Evolutionary conservation across 768 basidiomycete genomes (phyloP).

Genomic region (Russula sp.): DNA sequence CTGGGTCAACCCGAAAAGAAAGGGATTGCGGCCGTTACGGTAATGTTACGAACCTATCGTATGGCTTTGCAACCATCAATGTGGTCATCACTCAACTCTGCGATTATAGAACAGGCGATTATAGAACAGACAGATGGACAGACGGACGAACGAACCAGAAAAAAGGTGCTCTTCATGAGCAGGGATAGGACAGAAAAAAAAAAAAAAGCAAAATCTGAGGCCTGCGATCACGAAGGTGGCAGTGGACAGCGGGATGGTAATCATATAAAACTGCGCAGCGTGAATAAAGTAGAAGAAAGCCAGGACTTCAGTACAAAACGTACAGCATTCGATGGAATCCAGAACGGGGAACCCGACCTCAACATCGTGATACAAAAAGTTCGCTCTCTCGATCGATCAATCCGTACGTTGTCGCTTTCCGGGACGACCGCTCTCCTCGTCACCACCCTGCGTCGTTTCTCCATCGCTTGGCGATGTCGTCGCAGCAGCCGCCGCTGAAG

Average conservation of each 20-base stretch:
- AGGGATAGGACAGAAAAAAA: neutral
- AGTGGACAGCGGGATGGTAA: neutral
- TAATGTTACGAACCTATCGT: too few relatives aligned
- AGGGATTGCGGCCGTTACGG: too few relatives aligned
- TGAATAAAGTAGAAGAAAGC: neutral
- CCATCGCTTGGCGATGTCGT: constrained; percentile 21
- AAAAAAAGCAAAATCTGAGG: neutral
- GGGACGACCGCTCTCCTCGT: constrained; percentile 31
- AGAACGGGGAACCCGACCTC: neutral
- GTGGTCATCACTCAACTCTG: neutral
- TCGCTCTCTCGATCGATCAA: constrained; percentile 12
- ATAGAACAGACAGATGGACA: neutral
- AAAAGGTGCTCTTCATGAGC: neutral
- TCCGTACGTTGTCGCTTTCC: constrained; percentile 34
- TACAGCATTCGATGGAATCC: constrained; percentile 8
- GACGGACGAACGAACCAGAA: neutral
- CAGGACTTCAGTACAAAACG: constrained; percentile 5
- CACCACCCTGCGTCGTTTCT: constrained; percentile 23
- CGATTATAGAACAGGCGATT: too few relatives aligned
- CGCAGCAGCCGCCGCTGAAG: neutral
- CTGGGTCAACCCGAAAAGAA: too few relatives aligned
- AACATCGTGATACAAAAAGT: constrained; percentile 1
- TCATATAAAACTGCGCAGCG: constrained; percentile 12
- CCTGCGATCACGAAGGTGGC: neutral
- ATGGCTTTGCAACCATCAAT: too few relatives aligned